Conservation (phyloP, 2,329 filamentous ascomycete species). For the Penicillium sp. region DNA sequence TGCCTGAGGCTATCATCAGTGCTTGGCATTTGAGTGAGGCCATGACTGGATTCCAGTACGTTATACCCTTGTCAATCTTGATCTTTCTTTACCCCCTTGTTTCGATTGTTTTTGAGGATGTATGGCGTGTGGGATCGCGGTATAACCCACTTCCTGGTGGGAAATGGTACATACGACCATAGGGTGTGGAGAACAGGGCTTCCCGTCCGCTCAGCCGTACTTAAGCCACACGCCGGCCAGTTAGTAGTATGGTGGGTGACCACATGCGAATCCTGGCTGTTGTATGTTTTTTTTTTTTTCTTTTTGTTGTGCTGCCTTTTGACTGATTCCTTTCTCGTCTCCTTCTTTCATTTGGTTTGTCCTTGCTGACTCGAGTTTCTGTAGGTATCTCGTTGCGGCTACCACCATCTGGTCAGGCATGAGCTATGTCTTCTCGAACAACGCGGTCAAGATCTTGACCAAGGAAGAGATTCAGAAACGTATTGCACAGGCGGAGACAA, state of each 20-base stretch:
- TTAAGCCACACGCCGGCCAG: conserved; percentile 56
- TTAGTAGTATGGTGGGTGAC: conserved; percentile 58
- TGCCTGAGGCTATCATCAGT: conserved; percentile 63
- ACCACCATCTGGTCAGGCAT: conserved; percentile 94
- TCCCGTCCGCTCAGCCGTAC: conserved; percentile 57
- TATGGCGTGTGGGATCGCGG: not conserved
- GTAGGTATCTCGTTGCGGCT: conserved; percentile 79
- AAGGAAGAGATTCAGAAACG: conserved; percentile 50
- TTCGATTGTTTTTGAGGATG: conserved; percentile 6
- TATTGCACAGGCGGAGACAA: conserved; percentile 38
- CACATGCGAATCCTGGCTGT: conserved; percentile 56
- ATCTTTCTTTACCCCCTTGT: not conserved
- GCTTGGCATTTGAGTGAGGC: conserved; percentile 67
- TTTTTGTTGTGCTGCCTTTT: not conserved
- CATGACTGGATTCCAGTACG: conserved; percentile 55
- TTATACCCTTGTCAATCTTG: conserved; percentile 11
- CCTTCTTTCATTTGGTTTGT: not conserved
- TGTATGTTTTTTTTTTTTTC: conserved; percentile 45
- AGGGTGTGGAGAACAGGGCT: conserved; percentile 57
- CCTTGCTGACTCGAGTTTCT: conserved; percentile 15
- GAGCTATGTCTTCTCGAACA: conserved; percentile 88
- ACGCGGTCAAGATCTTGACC: conserved; percentile 84
- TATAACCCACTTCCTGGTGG: conserved; percentile 4
- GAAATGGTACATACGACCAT: conserved; percentile 50
- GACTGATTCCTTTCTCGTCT: not conserved